Conservation (phyloP, 805 yeast species). For the Suhomyces tanzawaensis region DNA sequence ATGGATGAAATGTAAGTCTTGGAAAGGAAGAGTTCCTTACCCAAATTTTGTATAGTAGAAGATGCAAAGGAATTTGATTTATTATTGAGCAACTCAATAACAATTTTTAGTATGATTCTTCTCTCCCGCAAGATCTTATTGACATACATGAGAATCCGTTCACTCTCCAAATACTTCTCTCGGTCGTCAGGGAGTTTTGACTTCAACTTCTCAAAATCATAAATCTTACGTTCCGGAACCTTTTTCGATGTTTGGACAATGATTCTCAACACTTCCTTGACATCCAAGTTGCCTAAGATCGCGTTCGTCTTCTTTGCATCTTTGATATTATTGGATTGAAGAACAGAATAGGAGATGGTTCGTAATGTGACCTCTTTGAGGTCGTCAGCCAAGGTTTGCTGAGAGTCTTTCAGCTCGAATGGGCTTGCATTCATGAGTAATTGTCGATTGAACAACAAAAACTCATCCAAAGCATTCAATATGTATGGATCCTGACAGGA, state of each 20-base stretch:
- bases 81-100: slow-evolving; percentile 27
- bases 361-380: slow-evolving; percentile 38
- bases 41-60: slow-evolving; percentile 32
- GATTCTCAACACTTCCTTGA: slow-evolving; percentile 49
- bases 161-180: slow-evolving; percentile 25
- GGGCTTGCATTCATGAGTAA: slow-evolving; percentile 33
- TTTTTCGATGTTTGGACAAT: slow-evolving; percentile 38
- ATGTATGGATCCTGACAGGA: slow-evolving; percentile 30
- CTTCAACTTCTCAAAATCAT: slow-evolving; percentile 22
- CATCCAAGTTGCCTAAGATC: slow-evolving; percentile 34
- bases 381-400: slow-evolving; percentile 3
- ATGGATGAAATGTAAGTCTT: slow-evolving; percentile 22
- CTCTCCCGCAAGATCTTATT: slow-evolving; percentile 50
- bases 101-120: slow-evolving; percentile 44
- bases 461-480: slow-evolving; percentile 40
- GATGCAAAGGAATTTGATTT: slow-evolving; percentile 20
- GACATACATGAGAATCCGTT: slow-evolving; percentile 34
- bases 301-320: slow-evolving; percentile 42
- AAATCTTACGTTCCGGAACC: slow-evolving; percentile 31
- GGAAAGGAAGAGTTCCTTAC: slow-evolving; percentile 37
- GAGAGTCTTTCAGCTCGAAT: slow-evolving; percentile 13
- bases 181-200: slow-evolving; percentile 37
- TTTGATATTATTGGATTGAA: slow-evolving; percentile 31
- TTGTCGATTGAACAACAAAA: slow-evolving; percentile 30
- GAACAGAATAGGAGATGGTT: slow-evolving; percentile 35